A percentile compares a stretch with the other conserved stretches of the same genome.
These are phyloP conservation scores for Citeromyces matritensis DNA, from an alignment of 805 yeast species.

Conservation along the genomic window DNA sequence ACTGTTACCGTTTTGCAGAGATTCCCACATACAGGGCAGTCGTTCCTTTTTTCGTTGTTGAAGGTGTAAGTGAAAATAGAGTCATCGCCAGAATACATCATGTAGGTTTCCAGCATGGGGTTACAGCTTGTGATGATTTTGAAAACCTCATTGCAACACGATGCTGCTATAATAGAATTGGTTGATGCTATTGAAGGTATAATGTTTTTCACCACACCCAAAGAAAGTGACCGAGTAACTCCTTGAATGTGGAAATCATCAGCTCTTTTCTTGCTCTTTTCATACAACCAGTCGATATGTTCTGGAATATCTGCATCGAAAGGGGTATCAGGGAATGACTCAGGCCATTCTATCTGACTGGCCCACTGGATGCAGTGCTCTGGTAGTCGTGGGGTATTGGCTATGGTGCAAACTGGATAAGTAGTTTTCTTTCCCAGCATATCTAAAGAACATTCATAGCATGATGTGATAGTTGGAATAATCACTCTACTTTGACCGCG, in stretches of 20 bases:
- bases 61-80: slow-evolving; percentile 27
- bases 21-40: slow-evolving; percentile 27
- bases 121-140: slow-evolving; percentile 61
- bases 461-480: slow-evolving; percentile 71
- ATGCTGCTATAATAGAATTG: slow-evolving; percentile 82
- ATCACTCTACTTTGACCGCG: slow-evolving; percentile 84
- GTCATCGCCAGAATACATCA: slow-evolving; percentile 75
- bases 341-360: slow-evolving; percentile 60
- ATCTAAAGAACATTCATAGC: slow-evolving; percentile 85
- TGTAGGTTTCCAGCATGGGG: slow-evolving; percentile 57
- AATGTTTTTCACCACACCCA: slow-evolving; percentile 84
- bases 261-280: slow-evolving; percentile 45
- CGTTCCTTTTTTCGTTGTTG: slow-evolving; percentile 18
- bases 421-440: slow-evolving; percentile 51
- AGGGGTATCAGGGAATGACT: slow-evolving; percentile 22
- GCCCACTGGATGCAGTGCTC: slow-evolving; percentile 95
- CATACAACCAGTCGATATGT: slow-evolving; percentile 50
- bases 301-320: slow-evolving; percentile 59
- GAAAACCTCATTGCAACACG: slow-evolving; percentile 77
- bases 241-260: slow-evolving; percentile 52
- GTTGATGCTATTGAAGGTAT: slow-evolving; percentile 93
- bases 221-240: slow-evolving; percentile 53
- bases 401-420: slow-evolving; percentile 87
- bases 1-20: slow-evolving; percentile 1
- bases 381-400: slow-evolving; percentile 85